Evolutionary conservation across 2,329 filamentous ascomycete species (phyloP).

Genomic region (Penicillium sp.): DNA sequence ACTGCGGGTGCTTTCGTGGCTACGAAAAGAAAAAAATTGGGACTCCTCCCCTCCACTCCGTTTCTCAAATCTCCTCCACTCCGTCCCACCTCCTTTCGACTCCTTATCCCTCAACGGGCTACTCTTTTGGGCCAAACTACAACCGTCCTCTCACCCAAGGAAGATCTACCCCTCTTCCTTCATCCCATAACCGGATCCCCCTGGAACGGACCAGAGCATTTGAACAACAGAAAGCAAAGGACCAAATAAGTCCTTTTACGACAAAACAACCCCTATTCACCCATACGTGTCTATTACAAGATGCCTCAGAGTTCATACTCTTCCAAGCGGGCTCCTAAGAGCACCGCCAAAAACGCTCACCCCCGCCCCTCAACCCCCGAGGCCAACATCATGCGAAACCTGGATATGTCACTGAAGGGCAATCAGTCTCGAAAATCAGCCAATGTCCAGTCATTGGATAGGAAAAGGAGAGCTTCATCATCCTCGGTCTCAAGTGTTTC

Average conservation of each 20-base stretch:
- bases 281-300: conserved; percentile 1
- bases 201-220: neutral
- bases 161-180: neutral
- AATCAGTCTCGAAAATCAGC: conserved; percentile 22
- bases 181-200: neutral
- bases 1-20: conserved; percentile 32
- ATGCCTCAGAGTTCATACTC: conserved; percentile 23
- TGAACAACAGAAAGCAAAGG: neutral
- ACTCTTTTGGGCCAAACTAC: conserved; percentile 1
- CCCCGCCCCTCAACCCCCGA: conserved; percentile 20
- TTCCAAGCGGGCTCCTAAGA: conserved; percentile 24
- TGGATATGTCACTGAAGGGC: conserved; percentile 18
- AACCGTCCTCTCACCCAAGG: neutral
- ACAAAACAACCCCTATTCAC: neutral
- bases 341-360: conserved; percentile 20
- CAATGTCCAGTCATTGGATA: conserved; percentile 21
- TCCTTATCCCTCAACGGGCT: neutral
- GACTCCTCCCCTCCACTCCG: conserved; percentile 13
- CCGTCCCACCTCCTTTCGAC: conserved; percentile 11
- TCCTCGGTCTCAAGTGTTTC: conserved; percentile 34
- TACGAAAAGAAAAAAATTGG: conserved; percentile 12
- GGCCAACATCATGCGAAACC: conserved; percentile 17
- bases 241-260: neutral
- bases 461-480: conserved; percentile 30
- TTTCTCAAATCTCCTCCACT: conserved; percentile 11